A percentile compares a stretch with the other conserved stretches of the same genome.
Evolutionary conservation across 2,329 filamentous ascomycete genomes (phyloP).

Genomic region (Aureobasidium lini): DNA sequence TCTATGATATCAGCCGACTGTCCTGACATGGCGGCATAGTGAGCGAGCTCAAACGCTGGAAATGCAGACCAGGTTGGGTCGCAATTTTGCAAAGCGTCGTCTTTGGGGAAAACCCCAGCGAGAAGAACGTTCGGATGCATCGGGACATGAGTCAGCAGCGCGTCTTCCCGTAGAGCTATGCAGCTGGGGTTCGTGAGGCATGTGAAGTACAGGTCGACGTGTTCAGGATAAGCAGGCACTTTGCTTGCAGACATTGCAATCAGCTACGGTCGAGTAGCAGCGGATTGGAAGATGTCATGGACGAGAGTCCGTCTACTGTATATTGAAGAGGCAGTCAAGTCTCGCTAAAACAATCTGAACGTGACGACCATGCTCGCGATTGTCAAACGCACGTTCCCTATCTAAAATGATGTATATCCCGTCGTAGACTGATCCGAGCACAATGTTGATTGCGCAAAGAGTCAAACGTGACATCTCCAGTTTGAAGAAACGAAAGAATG

Average conservation of each 20-base stretch:
- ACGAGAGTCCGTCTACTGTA: not conserved
- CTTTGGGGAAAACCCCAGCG: not conserved
- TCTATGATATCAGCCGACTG: not conserved
- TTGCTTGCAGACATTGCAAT: not conserved
- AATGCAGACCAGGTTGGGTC: not conserved
- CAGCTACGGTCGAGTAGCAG: not conserved
- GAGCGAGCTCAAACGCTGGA: not conserved
- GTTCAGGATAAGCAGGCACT: not conserved
- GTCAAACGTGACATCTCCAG: conserved; percentile 11
- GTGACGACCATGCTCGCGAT: not conserved
- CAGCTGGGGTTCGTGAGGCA: not conserved
- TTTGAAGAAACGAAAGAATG: conserved; percentile 11
- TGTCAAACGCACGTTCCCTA: conserved; percentile 2
- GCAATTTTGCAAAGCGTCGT: not conserved
- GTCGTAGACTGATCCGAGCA: not conserved
- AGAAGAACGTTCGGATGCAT: not conserved
- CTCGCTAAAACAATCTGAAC: conserved; percentile 4
- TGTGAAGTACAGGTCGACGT: not conserved
- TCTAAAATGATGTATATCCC: conserved; percentile 6
- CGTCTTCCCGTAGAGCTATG: not conserved
- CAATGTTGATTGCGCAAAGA: conserved; percentile 5
- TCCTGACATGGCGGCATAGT: not conserved
- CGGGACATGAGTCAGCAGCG: not conserved
- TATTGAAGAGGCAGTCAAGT: not conserved
- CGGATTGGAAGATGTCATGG: not conserved